Percentiles rank a stretch among this genome's conserved stretches.
Evolutionary conservation across 305 asterid genomes (phyloP).

Genomic region (Fraxinus paxiana): DNA sequence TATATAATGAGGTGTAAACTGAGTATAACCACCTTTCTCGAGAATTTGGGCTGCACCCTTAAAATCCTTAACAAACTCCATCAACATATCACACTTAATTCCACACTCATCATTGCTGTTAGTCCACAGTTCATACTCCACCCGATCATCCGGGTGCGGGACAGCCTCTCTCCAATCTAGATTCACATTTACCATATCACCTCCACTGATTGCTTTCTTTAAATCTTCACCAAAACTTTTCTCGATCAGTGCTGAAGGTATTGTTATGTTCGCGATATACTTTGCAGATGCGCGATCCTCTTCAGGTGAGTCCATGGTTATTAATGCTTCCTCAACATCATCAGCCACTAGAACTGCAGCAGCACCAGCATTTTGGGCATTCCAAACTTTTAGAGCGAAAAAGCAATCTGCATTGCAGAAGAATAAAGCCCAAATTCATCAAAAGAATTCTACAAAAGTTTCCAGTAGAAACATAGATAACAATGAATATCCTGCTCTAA

Average conservation of each 20-base stretch:
- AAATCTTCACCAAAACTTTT: slow-evolving; percentile 37
- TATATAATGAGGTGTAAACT: slow-evolving; percentile 32
- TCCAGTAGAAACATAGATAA: slow-evolving; percentile 3
- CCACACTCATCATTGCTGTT: slow-evolving; percentile 55
- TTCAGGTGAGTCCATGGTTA: slow-evolving; percentile 95
- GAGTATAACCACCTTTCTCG: slow-evolving; percentile 50
- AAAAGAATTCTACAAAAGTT: not conserved
- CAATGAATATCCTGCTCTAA: not conserved
- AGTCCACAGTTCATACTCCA: slow-evolving; percentile 55
- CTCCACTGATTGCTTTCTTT: slow-evolving; percentile 1
- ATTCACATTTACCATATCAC: slow-evolving; percentile 21
- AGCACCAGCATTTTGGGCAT: slow-evolving; percentile 94
- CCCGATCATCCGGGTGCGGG: slow-evolving; percentile 56
- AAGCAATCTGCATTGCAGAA: slow-evolving; percentile 71
- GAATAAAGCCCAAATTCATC: slow-evolving; percentile 18
- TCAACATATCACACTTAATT: slow-evolving; percentile 44
- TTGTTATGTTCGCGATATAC: slow-evolving; percentile 68
- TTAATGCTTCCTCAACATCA: slow-evolving; percentile 59
- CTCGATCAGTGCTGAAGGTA: slow-evolving; percentile 49
- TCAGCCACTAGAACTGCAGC: slow-evolving; percentile 95
- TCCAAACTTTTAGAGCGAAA: slow-evolving; percentile 93
- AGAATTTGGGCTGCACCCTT: slow-evolving; percentile 58
- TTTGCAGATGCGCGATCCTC: slow-evolving; percentile 54
- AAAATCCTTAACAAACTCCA: slow-evolving; percentile 43
- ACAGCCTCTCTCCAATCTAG: slow-evolving; percentile 42